A percentile compares a stretch with the other conserved stretches of the same genome.
Evolutionary conservation across 2,329 filamentous ascomycete genomes (phyloP).

Genomic region (Exophiala bonariae): DNA sequence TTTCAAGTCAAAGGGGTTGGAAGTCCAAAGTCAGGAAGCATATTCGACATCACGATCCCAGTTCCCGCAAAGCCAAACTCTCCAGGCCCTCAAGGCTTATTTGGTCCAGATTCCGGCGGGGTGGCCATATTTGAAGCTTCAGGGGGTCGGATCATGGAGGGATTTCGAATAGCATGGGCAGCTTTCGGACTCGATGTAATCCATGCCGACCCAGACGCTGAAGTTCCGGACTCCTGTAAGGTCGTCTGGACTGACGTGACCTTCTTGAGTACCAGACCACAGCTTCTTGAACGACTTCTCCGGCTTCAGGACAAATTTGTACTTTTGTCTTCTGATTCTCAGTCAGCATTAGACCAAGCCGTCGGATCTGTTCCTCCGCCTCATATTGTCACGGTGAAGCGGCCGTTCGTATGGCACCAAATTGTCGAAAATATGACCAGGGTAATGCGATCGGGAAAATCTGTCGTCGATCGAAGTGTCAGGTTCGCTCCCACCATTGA

Average conservation of each 20-base stretch:
- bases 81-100: background rate
- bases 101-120: background rate
- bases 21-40: constrained; percentile 21
- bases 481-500: constrained; percentile 30
- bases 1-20: constrained; percentile 19
- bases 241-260: constrained; percentile 31
- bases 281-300: constrained; percentile 23
- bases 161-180: constrained; percentile 29
- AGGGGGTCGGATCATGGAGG: constrained; percentile 24
- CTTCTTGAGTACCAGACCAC: constrained; percentile 24
- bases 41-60: constrained; percentile 25
- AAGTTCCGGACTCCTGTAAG: constrained; percentile 26
- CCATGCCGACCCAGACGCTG: constrained; percentile 17
- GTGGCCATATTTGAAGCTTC: constrained; percentile 23
- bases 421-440: constrained; percentile 27
- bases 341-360: constrained; percentile 25
- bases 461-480: constrained; percentile 23
- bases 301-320: constrained; percentile 25
- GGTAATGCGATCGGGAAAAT: constrained; percentile 9
- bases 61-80: background rate
- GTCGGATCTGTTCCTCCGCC: constrained; percentile 22
- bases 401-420: constrained; percentile 33
- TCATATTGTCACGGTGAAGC: constrained; percentile 28
- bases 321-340: constrained; percentile 30
- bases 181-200: constrained; percentile 26